Evolutionary conservation across 2,329 filamentous ascomycete genomes (phyloP).

Genomic region (Endothia cerciana): DNA sequence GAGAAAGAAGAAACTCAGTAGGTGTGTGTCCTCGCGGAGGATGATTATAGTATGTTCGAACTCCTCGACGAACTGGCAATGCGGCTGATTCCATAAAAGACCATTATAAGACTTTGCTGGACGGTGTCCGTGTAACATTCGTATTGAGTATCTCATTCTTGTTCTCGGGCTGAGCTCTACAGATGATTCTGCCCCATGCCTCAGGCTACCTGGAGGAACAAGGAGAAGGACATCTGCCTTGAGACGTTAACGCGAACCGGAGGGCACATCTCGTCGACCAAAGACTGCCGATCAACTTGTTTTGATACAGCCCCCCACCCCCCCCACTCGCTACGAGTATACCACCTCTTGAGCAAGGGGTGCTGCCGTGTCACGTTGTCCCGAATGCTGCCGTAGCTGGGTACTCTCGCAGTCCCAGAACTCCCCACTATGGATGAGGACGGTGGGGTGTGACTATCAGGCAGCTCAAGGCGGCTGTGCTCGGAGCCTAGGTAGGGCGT

Average conservation of each 20-base stretch:
- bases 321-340: background rate
- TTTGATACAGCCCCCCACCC: background rate
- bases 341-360: no score
- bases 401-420: background rate
- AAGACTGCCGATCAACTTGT: background rate
- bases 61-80: background rate
- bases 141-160: background rate
- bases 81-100: background rate
- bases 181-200: background rate
- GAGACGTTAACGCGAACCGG: background rate
- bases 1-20: background rate
- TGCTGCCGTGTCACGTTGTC: background rate
- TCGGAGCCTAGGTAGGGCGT: background rate
- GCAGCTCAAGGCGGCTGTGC: background rate
- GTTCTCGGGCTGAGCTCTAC: background rate
- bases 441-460: background rate
- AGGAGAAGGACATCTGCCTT: background rate
- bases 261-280: background rate
- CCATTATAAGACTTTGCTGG: background rate
- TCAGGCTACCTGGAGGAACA: background rate
- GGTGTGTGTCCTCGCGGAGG: background rate
- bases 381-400: background rate
- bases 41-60: background rate
- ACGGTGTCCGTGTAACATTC: background rate
- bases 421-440: background rate